Evolutionary conservation across 1,284 basidiomycete genomes (phyloP).

Genomic region (Caloboletus inedulis): DNA sequence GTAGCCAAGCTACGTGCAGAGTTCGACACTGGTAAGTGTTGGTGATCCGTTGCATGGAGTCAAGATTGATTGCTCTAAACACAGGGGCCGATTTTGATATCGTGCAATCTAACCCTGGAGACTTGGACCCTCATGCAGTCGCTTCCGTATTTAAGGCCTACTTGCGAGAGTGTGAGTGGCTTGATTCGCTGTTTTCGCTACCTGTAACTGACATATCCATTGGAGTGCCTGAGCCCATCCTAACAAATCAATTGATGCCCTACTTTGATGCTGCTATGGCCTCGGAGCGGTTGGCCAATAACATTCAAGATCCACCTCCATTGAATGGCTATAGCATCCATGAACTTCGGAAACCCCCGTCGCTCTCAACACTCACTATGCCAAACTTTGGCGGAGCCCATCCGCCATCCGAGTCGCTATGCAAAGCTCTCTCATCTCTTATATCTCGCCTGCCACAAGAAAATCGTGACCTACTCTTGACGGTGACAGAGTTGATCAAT

Average conservation of each 20-base stretch:
- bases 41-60: neutral
- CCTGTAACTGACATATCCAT: conserved; percentile 14
- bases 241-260: conserved; percentile 66
- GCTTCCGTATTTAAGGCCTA: conserved; percentile 82
- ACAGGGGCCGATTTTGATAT: conserved; percentile 83
- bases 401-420: conserved; percentile 53
- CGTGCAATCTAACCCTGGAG: conserved; percentile 68
- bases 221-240: conserved; percentile 77
- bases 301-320: conserved; percentile 33
- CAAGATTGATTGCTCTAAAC: conserved; percentile 13
- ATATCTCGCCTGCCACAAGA: conserved; percentile 65
- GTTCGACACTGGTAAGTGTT: conserved; percentile 73
- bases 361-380: conserved; percentile 70
- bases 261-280: conserved; percentile 74
- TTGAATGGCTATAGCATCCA: conserved; percentile 38
- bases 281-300: conserved; percentile 46
- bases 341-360: conserved; percentile 68
- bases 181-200: neutral
- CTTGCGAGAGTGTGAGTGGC: conserved; percentile 67
- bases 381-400: conserved; percentile 58
- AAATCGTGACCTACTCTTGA: conserved; percentile 70
- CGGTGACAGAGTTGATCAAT: conserved; percentile 69
- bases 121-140: conserved; percentile 90
- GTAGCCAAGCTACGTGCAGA: conserved; percentile 70
- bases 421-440: conserved; percentile 53